Evolutionary conservation across 2,329 filamentous ascomycete genomes (phyloP), one percentile per base, ranked within the genome.

Genomic region (Stachybotrys echinatus): DNA sequence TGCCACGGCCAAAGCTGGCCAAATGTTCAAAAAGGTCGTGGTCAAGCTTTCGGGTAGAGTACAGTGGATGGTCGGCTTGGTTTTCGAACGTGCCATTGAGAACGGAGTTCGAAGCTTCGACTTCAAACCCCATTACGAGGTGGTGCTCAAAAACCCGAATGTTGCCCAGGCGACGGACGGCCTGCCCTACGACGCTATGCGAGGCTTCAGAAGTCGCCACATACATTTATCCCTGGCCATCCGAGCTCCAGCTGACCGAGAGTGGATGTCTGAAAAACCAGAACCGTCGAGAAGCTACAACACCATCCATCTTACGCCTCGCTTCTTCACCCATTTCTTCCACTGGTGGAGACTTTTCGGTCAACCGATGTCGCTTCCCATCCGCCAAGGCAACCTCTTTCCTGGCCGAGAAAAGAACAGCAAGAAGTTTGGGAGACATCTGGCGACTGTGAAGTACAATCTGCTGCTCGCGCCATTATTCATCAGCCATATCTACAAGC

Each of bases 11-110:
- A 88, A 84, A 58, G 81, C 87, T 34, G 84, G 87, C 2, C 88
- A 91, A n/a, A 77, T 85, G 1, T 99, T 99, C 77, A 96, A 96
- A 69, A 99, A 99, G 70, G 94, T 97, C 4, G 83, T 96, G 47
- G 97, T 99, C 92, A 99, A 99, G 69, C 77, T 99, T 12, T 97
- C 94, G 4, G 94, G 94, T 14, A 95, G 94, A 62, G 94, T 99
- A 1, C 88, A 90, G 67, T 96, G 91, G 89, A 80, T 92, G 62
- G 85, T 88, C 14, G 95, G 94, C 0, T 75, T 99, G 38, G 89
- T 95, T 46, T 99, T 99, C 63, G 94, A 99, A 68, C 84, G 87
- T 43, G 88, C 92, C 55, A 76, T 92, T 23, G 81, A 84, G 42
- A 73, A 84, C 48, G 87, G 85, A 31, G 76, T 79, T 48, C 81